Base-by-base conservation (phyloP, 1,139 yeast genomes). In the Nakaseomyces delphensis region DNA sequence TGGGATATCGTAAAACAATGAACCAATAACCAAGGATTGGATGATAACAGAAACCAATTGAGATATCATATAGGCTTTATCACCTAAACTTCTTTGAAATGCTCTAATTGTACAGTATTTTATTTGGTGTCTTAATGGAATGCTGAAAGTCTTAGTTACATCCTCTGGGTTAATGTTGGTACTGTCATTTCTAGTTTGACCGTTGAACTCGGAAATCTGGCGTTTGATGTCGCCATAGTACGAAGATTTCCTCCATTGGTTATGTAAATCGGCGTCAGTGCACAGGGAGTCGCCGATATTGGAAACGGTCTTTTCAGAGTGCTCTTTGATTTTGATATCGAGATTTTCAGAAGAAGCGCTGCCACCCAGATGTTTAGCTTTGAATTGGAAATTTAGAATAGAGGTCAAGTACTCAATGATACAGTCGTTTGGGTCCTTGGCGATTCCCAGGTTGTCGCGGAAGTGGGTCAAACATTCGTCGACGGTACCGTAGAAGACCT, bases 211-310 rank as follows among this genome's bases (percentile, higher is more conserved):
- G 8, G 16, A n/a, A 13, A 33, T 33, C 14, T 27, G 35, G 45
- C 66, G 68, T 51, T 75, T 73, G 33, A 73, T 75, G 21, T 63
- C 65, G 23, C 31, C 72, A 66, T 47, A 44, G 56, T 56, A 55
- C 1, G 69, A 63, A 3, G 87, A 78, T n/a, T 65, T 62, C 44
- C 66, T 67, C 93, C 93, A 83, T 53, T 69, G 68, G 4, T 64
- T 63, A 46, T 77, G 78, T 56, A 83, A 79, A 55, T 83, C 91
- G 39, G 65, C 67, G 8, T 86, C 74, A 10, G 33, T 19, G 15
- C 30, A 38, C 21, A 20, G 29, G 24, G 30, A 35, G 4, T 36
- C 27, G 15, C 30, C 39, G 11, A 27, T 38, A 20, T n/a, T 15
- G 4, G 40, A 38, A 15, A 29, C 13, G 9, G 30, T 28, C 11